Evolutionary conservation across 345 rosid genomes (phyloP), one percentile per base, ranked within the genome.

Genomic region (Boechera stricta): DNA sequence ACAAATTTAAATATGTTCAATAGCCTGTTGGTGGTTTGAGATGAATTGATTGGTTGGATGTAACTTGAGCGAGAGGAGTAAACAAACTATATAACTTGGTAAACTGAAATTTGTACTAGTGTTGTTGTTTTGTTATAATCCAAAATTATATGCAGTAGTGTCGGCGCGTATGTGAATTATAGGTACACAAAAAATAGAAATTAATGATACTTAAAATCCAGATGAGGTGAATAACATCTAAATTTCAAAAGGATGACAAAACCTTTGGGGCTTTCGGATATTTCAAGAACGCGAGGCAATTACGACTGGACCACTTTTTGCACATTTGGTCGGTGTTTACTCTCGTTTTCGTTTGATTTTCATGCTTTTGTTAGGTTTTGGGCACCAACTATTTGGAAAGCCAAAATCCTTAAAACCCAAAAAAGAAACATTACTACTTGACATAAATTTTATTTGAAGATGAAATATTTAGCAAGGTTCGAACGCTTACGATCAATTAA

Each of bases 291-390:
- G 52, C 31, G 52, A 13, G n/a, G 41, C 49, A 8, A 35, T 38
- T 21, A n/a, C 11, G 29, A 10, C 31, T 24, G 68, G 76, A 51
- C 69, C 76, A 62, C 62, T 38, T 38, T 15, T 10, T 8, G 13
- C 41, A 11, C 21, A 51, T 52, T 29, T 63, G 77, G 70, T 73
- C 69, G 69, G 63, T 52, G 69, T 72, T 21, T 21, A 21, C 24
- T 42, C 0, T 2, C 21, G 33, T 33, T 33, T 67, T 61, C 3
- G 57, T 35, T 60, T 60, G 2, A 3, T 6, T 32, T 4, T 7
- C 9, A 16, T n/a, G 18, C 0, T 7, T 56, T 31, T 6, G 39
- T 13, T 56, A 10, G 39, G n/a, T 57, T 57, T 9, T 21, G 24
- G 41, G 63, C 24, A 31, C 21, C 61, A 15, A 56, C 41, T 7